Conservation (phyloP, 108 stramenopile genomes). For the Nitzschia sp. region DNA sequence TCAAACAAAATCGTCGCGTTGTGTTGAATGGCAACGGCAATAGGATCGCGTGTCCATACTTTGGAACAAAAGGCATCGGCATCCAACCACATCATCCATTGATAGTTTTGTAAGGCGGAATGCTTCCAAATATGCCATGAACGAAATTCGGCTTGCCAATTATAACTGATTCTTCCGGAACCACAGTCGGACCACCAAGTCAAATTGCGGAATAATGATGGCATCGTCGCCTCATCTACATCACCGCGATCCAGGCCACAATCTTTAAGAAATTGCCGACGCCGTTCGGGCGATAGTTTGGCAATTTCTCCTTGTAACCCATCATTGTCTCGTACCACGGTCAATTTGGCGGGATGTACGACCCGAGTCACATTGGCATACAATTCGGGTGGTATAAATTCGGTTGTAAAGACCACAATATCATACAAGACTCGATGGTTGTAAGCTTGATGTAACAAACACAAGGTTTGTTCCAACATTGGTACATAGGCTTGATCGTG, state of each 20-base stretch:
- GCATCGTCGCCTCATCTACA: not conserved
- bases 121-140: constrained; percentile 50
- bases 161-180: constrained; percentile 26
- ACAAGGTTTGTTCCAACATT: constrained; percentile 32
- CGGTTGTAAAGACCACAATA: constrained; percentile 47
- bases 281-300: constrained; percentile 13
- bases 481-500: constrained; percentile 25
- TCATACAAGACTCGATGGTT: constrained; percentile 41
- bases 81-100: constrained; percentile 65
- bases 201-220: not conserved
- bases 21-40: constrained; percentile 43
- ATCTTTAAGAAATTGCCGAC: constrained; percentile 13
- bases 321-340: constrained; percentile 34
- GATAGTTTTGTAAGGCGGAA: constrained; percentile 32
- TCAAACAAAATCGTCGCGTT: constrained; percentile 41
- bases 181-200: constrained; percentile 39
- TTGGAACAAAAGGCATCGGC: constrained; percentile 48
- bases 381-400: constrained; percentile 11
- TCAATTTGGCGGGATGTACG: constrained; percentile 37
- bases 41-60: constrained; percentile 47
- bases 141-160: constrained; percentile 57
- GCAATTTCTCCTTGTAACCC: constrained; percentile 27
- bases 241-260: constrained; percentile 31
- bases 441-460: constrained; percentile 44
- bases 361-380: constrained; percentile 9